Percentiles rank a stretch among this genome's conserved stretches.
phyloP scores from a whole-genome alignment of 176 grass and related monocot species.

The Aegilops umbellulata region DNA sequence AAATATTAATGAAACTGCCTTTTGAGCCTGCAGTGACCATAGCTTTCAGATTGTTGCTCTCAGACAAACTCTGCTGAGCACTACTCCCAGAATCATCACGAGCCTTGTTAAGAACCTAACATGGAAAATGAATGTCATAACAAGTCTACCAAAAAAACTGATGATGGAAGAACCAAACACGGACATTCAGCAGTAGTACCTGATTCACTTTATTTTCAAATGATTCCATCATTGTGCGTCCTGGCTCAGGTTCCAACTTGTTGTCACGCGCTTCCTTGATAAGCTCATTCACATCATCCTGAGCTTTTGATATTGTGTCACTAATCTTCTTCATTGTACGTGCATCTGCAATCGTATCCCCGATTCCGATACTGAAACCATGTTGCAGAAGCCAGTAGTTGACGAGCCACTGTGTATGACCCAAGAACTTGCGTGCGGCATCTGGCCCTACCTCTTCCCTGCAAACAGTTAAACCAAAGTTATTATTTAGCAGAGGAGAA shows the following conservation, averaged over 20 bases:
- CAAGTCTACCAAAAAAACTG: neutral
- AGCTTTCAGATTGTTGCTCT: slow-evolving; percentile 98
- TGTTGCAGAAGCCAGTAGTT: slow-evolving; percentile 98
- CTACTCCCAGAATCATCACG: slow-evolving; percentile 97
- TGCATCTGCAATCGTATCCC: slow-evolving; percentile 97
- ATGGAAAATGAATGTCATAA: slow-evolving; percentile 19
- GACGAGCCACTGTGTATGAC: slow-evolving; percentile 95
- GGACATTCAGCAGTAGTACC: slow-evolving; percentile 37
- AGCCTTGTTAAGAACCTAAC: slow-evolving; percentile 92
- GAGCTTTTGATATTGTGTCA: slow-evolving; percentile 69
- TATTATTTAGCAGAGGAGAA: neutral
- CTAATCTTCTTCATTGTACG: slow-evolving; percentile 89
- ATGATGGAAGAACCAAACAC: neutral
- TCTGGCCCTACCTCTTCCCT: slow-evolving; percentile 99
- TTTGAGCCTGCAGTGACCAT: slow-evolving; percentile 98
- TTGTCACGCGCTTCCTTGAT: slow-evolving; percentile 74
- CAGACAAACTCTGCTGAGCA: slow-evolving; percentile 94
- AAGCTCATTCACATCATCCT: slow-evolving; percentile 86
- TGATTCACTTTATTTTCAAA: slow-evolving; percentile 98
- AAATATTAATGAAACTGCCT: slow-evolving; percentile 98
- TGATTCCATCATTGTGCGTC: slow-evolving; percentile 94
- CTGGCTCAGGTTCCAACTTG: slow-evolving; percentile 83
- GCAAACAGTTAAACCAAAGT: slow-evolving; percentile 24
- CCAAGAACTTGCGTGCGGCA: slow-evolving; percentile 94
- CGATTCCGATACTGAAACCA: slow-evolving; percentile 97